Conservation (phyloP, 768 basidiomycete species). For the Leccinum olivaceopallidum region DNA sequence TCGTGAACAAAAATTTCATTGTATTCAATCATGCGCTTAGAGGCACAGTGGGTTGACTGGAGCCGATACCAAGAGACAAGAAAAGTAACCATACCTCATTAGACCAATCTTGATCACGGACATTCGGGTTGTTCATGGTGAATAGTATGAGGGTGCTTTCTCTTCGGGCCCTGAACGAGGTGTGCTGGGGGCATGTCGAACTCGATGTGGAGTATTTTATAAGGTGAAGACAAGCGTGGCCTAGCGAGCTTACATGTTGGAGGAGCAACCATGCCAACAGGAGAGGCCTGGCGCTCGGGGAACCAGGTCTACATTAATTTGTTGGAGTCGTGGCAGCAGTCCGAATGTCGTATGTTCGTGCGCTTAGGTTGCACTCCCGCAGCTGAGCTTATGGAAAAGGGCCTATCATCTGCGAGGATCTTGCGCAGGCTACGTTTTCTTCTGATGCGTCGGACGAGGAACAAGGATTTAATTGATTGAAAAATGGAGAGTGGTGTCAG, state of each 20-base stretch:
- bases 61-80: not conserved
- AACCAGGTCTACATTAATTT: not conserved
- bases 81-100: not conserved
- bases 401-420: too few species aligned
- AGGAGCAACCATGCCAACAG: not conserved
- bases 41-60: not conserved
- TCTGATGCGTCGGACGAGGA: too few species aligned
- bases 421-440: too few species aligned
- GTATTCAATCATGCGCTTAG: conserved; percentile 1
- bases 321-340: not conserved
- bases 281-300: not conserved
- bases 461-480: too few species aligned
- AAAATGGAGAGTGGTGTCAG: too few species aligned
- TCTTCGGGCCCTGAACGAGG: not conserved
- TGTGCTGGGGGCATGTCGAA: not conserved
- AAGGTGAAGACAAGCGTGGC: not conserved
- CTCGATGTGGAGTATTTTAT: conserved; percentile 7
- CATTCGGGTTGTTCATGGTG: not conserved
- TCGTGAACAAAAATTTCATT: conserved; percentile 2
- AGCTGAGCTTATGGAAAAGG: too few species aligned
- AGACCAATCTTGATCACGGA: conserved; percentile 2
- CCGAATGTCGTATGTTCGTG: not conserved
- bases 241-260: conserved; percentile 1
- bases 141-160: not conserved
- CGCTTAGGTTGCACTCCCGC: too few species aligned